phyloP scores from a whole-genome alignment of 1,284 basidiomycete genomes.

The Calocybe gambosa region DNA sequence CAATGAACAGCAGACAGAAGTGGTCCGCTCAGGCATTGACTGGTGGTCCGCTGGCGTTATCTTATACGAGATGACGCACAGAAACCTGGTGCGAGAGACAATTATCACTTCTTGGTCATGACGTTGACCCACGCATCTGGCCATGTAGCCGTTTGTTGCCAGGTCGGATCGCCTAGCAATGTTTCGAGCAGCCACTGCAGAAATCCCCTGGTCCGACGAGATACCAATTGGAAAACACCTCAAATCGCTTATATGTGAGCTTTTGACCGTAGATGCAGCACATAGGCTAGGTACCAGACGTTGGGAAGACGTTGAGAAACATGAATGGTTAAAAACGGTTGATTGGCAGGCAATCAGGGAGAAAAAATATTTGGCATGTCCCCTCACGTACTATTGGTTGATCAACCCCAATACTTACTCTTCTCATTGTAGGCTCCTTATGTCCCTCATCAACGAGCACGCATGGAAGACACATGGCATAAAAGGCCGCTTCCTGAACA shows the following conservation, averaged over 20 bases:
- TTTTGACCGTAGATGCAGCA: slow-evolving; percentile 30
- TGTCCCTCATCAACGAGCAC: slow-evolving; percentile 15
- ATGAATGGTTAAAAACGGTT: slow-evolving; percentile 35
- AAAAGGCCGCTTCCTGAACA: slow-evolving; percentile 26
- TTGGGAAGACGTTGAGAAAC: slow-evolving; percentile 27
- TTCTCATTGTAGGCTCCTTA: slow-evolving; percentile 22
- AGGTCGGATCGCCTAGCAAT: slow-evolving; percentile 19
- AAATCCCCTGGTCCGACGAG: slow-evolving; percentile 29
- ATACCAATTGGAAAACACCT: slow-evolving; percentile 31
- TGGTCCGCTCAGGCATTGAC: slow-evolving; percentile 55
- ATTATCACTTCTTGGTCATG: background rate
- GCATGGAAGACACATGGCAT: slow-evolving; percentile 26
- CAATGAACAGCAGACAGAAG: slow-evolving; percentile 34
- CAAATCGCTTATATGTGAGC: slow-evolving; percentile 33
- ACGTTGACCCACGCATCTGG: background rate
- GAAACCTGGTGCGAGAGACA: slow-evolving; percentile 36
- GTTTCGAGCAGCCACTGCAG: slow-evolving; percentile 20
- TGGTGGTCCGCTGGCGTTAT: slow-evolving; percentile 75
- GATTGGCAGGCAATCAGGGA: slow-evolving; percentile 38
- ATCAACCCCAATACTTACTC: background rate
- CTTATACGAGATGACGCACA: slow-evolving; percentile 71
- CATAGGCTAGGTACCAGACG: slow-evolving; percentile 33
- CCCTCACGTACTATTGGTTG: background rate
- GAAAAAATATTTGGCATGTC: slow-evolving; percentile 37
- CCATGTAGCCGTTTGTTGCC: slow-evolving; percentile 29